phyloP scores from a whole-genome alignment of 495 filamentous ascomycete genomes.

The Clavariopsis aquatica region DNA sequence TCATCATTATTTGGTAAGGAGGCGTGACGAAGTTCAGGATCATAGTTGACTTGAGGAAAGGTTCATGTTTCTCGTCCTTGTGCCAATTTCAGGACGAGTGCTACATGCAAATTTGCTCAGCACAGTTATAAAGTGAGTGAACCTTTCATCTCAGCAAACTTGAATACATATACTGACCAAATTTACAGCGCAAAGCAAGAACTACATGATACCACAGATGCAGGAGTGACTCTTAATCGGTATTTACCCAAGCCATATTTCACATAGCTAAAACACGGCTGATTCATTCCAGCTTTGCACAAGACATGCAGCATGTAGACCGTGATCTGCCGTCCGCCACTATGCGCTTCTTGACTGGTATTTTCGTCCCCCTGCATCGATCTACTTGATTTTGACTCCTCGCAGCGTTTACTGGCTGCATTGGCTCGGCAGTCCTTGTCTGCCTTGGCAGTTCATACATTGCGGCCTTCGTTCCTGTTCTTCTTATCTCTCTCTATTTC shows the following conservation, averaged over 20 bases:
- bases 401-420: not conserved
- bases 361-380: not conserved
- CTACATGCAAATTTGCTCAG: not conserved
- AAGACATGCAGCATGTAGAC: conserved; percentile 1
- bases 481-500: not conserved
- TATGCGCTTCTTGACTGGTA: not conserved
- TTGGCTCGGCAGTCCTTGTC: not conserved
- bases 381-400: not conserved
- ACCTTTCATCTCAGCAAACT: not conserved
- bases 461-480: not conserved
- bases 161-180: not conserved
- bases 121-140: not conserved
- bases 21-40: not conserved
- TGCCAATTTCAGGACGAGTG: not conserved
- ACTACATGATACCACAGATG: not conserved
- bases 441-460: not conserved
- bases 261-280: not conserved
- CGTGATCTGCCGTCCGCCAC: not conserved
- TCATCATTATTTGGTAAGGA: not conserved
- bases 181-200: not conserved
- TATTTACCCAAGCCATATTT: not conserved
- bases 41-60: not conserved
- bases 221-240: not conserved
- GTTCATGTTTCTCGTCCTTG: not conserved
- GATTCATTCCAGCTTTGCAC: not conserved